These are phyloP conservation scores for Ensete glaucum DNA, from an alignment of 176 grass and related monocot species.

Conservation along the genomic window DNA sequence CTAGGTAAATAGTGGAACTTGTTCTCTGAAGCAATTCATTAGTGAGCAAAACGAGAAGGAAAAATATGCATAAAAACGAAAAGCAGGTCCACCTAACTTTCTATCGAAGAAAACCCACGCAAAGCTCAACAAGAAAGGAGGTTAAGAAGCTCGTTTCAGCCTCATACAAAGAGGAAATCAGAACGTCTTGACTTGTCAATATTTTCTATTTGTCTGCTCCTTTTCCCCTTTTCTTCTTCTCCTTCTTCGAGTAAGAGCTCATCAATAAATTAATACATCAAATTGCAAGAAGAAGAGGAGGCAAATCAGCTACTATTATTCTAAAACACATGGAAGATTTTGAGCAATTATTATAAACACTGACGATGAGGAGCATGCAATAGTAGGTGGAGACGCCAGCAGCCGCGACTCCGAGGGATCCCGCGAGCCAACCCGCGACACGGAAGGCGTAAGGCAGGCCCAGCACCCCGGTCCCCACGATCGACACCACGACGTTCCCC, in stretches of 20 bases:
- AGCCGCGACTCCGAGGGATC: conserved; percentile 49
- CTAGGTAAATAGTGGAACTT: no score
- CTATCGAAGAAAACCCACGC: no score
- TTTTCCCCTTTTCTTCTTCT: no score
- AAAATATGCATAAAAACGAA: no score
- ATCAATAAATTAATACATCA: conserved; percentile 1
- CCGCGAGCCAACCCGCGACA: conserved; percentile 59
- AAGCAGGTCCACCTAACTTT: no score
- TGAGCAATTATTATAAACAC: conserved; percentile 8
- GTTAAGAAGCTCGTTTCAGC: no score
- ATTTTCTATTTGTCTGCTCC: no score
- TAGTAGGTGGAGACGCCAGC: conserved; percentile 56
- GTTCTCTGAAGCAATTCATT: no score
- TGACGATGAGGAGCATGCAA: conserved; percentile 93
- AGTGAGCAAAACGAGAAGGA: no score
- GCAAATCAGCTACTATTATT: not conserved
- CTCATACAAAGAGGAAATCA: no score
- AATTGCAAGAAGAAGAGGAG: not conserved
- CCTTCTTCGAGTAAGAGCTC: not conserved
- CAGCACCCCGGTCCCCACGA: conserved; percentile 80
- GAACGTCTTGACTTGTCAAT: no score
- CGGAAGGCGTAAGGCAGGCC: conserved; percentile 84
- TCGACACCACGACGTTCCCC: conserved; percentile 80
- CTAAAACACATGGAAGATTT: not conserved
- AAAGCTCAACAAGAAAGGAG: no score